Evolutionary conservation across 257 asterid genomes (phyloP).

Genomic region (Cynanchum wilfordii): DNA sequence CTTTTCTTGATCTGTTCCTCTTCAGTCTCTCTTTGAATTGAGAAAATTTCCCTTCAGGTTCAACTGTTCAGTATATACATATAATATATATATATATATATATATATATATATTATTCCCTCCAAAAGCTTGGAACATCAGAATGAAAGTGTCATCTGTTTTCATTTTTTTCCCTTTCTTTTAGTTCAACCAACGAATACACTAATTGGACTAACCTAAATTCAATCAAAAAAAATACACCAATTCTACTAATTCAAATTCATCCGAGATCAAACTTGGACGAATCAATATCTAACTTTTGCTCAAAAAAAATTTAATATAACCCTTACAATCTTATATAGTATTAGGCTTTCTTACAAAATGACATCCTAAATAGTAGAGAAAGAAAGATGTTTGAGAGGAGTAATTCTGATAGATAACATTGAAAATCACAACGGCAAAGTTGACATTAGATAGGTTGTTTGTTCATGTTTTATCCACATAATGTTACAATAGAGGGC

Average conservation of each 20-base stretch:
- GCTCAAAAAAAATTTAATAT: too few species aligned
- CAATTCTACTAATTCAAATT: too few species aligned
- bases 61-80: not conserved
- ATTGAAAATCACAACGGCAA: constrained; percentile 7
- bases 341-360: too few species aligned
- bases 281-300: too few species aligned
- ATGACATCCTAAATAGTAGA: not conserved
- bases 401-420: not conserved
- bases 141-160: too few species aligned
- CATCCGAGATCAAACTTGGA: too few species aligned
- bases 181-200: too few species aligned
- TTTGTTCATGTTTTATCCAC: constrained; percentile 13
- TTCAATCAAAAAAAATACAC: too few species aligned
- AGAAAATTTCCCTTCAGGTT: not conserved
- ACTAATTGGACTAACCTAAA: too few species aligned
- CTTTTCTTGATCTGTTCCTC: not conserved
- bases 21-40: not conserved
- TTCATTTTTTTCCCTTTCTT: too few species aligned
- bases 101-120: not conserved
- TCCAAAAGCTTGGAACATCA: not conserved
- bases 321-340: too few species aligned
- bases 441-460: not conserved
- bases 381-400: not conserved
- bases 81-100: too few species aligned
- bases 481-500: constrained; percentile 16